Evolutionary conservation across 768 basidiomycete genomes (phyloP).

Genomic region (Ramaria sp.): DNA sequence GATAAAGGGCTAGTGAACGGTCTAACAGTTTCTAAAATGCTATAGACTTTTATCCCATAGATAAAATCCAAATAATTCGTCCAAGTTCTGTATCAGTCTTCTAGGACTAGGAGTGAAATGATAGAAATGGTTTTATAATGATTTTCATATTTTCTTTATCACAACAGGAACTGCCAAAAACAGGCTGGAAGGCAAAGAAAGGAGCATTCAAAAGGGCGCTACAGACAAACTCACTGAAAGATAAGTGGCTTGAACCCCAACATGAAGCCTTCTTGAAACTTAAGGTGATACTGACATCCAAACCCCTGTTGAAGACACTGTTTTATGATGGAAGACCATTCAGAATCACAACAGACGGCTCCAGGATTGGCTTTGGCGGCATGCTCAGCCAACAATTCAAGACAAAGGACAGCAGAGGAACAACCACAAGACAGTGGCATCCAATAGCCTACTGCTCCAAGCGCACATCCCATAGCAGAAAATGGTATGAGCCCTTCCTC

Average conservation of each 20-base stretch:
- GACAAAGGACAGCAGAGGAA: background rate
- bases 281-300: conserved; percentile 20
- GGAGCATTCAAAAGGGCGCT: conserved; percentile 19
- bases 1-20: too few relatives aligned
- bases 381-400: conserved; percentile 20
- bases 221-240: background rate
- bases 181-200: conserved; percentile 10
- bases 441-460: background rate
- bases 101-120: too few relatives aligned
- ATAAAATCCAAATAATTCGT: too few relatives aligned
- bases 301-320: conserved; percentile 24
- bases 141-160: too few relatives aligned
- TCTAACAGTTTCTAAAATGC: too few relatives aligned
- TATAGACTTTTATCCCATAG: too few relatives aligned
- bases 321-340: conserved; percentile 23
- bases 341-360: too few relatives aligned
- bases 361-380: too few relatives aligned
- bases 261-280: conserved; percentile 19
- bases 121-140: too few relatives aligned
- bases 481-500: background rate
- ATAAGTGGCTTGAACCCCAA: background rate
- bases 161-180: conserved; percentile 4
- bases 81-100: too few relatives aligned
- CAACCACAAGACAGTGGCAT: background rate
- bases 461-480: background rate